Evolutionary conservation across 1,284 basidiomycete species (phyloP), one percentile per base, ranked within the genome.

Genomic region (Coniferiporia weirii): DNA sequence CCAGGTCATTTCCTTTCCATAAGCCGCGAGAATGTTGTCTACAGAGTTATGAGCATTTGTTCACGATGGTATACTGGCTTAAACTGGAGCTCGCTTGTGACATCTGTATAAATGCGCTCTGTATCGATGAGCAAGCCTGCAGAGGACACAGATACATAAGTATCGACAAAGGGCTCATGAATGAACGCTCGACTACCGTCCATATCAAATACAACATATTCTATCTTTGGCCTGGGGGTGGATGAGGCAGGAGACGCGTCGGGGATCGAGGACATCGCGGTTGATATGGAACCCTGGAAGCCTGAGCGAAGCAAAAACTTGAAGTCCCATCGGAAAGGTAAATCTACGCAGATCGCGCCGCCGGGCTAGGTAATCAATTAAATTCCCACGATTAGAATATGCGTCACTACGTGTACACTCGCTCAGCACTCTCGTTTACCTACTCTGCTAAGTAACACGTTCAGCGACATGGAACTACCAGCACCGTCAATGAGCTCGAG

Each of bases 191-290:
- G 27, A 20, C 17, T 46, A 84, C 89, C 89, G 68, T 92, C 89
- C 83, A 92, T 82, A 69, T 91, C 89, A 66, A 92, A 92, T 55
- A 91, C 72, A 56, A 89, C 85, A 74, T 87, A 91, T 69, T 88
- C 83, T 49, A 88, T 71, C 55, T 68, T 69, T 22, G 54, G 8
- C 15, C 66, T 74, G 19, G 74, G 74, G 15, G 64, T 79, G 40
- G 67, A 67, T 27, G 57, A 63, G 12, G 69, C 65, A 13, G 64
- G 66, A 40, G 67, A 66, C 38, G 38, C 8, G 38, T 40, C 38
- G 15, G 38, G 38, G 48, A 45, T 66, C 19, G 68, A 67, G 2
- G 63, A 54, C 46, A 65, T 69, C n/a, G 59, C 57, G 49, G 68
- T 72, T 34, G 75, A 81, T 56, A 75, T 77, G 0, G 73, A 69